Percentiles rank a stretch among this genome's conserved stretches.
phyloP scores from a whole-genome alignment of 2,329 filamentous ascomycete species.

The Stenocarpella maydis region DNA sequence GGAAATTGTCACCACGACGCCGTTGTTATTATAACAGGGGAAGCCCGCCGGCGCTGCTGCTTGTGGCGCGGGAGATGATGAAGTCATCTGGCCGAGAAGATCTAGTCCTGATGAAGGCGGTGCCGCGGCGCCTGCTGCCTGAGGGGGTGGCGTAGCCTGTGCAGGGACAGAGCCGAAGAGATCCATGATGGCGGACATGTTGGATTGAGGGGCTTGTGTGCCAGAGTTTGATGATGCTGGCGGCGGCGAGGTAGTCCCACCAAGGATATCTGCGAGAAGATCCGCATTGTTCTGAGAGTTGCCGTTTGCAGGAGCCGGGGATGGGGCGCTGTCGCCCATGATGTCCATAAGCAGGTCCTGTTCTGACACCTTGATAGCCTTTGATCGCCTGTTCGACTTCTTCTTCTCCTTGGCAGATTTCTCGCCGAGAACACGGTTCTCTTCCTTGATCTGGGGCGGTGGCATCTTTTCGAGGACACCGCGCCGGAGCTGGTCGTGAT shows the following conservation, averaged over 20 bases:
- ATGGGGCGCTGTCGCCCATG: constrained; percentile 79
- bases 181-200: constrained; percentile 85
- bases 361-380: constrained; percentile 82
- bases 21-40: constrained; percentile 86
- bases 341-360: constrained; percentile 92
- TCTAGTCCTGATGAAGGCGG: constrained; percentile 57
- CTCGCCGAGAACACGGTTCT: constrained; percentile 88
- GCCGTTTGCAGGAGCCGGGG: constrained; percentile 61
- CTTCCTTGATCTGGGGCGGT: constrained; percentile 93
- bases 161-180: constrained; percentile 70
- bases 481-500: constrained; percentile 83
- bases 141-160: constrained; percentile 44
- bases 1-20: constrained; percentile 80
- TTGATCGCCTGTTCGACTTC: constrained; percentile 76
- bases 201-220: constrained; percentile 63
- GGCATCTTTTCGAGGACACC: constrained; percentile 99
- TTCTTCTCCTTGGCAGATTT: constrained; percentile 70
- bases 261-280: constrained; percentile 89
- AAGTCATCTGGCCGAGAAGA: constrained; percentile 49
- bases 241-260: constrained; percentile 66
- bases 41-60: constrained; percentile 61
- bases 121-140: constrained; percentile 55
- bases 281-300: constrained; percentile 78
- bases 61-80: constrained; percentile 57
- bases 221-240: constrained; percentile 52